phyloP scores from a whole-genome alignment of 495 filamentous ascomycete species.

The Aspergillus coremiiformis region DNA sequence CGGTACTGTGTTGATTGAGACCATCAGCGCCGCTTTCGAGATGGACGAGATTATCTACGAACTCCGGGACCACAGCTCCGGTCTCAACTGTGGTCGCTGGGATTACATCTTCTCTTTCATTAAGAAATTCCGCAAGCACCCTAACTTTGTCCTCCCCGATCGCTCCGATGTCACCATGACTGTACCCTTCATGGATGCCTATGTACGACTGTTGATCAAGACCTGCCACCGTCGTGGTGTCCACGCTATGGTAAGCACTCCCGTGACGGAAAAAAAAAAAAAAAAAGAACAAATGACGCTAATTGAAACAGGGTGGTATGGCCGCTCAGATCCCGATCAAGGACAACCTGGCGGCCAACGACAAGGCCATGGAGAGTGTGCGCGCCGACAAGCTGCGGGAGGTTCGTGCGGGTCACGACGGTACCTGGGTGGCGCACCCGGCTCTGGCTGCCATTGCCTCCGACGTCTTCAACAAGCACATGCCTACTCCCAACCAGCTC shows the following conservation, averaged over 20 bases:
- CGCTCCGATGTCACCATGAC: slow-evolving; percentile 93
- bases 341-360: slow-evolving; percentile 42
- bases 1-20: slow-evolving; percentile 96
- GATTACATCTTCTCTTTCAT: slow-evolving; percentile 99
- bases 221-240: slow-evolving; percentile 94
- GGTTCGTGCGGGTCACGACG: slow-evolving; percentile 91
- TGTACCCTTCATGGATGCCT: slow-evolving; percentile 97
- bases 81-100: slow-evolving; percentile 97
- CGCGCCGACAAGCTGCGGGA: slow-evolving; percentile 94
- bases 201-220: slow-evolving; percentile 93
- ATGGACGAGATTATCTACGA: slow-evolving; percentile 99
- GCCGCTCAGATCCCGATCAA: slow-evolving; percentile 99
- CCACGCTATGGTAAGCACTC: slow-evolving; percentile 69
- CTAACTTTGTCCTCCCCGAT: slow-evolving; percentile 89
- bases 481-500: slow-evolving; percentile 98
- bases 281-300: background rate
- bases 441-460: slow-evolving; percentile 82
- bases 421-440: slow-evolving; percentile 95
- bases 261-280: background rate
- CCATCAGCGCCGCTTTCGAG: slow-evolving; percentile 97
- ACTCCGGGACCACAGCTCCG: slow-evolving; percentile 91
- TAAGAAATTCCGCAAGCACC: slow-evolving; percentile 97
- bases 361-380: slow-evolving; percentile 70
- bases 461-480: slow-evolving; percentile 96
- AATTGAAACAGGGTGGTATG: slow-evolving; percentile 70